Conservation (phyloP, 1,284 basidiomycete species). For the Wolfiporia cocos region DNA sequence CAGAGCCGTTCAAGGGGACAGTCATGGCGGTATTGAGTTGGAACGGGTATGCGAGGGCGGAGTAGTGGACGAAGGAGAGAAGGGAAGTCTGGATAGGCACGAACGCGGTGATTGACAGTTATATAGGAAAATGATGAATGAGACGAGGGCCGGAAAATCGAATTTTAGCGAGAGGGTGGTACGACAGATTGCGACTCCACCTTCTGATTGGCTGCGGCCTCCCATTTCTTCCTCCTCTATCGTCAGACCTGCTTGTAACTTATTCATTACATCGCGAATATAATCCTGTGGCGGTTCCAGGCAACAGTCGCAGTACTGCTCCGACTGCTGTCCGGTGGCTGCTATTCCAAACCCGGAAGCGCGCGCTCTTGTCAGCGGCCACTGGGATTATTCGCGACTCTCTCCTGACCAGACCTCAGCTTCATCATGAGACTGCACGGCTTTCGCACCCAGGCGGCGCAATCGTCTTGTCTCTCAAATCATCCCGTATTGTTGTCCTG, state of each 20-base stretch:
- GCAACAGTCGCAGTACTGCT: too few relatives aligned
- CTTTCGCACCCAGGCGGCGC: too few relatives aligned
- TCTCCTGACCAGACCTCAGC: too few relatives aligned
- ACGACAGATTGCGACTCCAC: constrained; percentile 2
- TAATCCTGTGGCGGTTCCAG: background rate
- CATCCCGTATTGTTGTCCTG: too few relatives aligned
- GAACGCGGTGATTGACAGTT: constrained; percentile 5
- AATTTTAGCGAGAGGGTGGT: constrained; percentile 12
- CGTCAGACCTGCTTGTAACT: too few relatives aligned
- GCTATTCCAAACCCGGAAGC: too few relatives aligned
- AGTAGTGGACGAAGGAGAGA: constrained; percentile 8
- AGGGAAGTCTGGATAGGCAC: background rate
- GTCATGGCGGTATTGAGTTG: constrained; percentile 20
- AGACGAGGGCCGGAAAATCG: constrained; percentile 18
- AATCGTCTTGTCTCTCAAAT: too few relatives aligned
- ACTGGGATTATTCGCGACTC: background rate
- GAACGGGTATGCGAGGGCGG: constrained; percentile 6
- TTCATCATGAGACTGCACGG: too few relatives aligned
- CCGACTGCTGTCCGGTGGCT: too few relatives aligned
- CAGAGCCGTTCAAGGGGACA: constrained; percentile 23
- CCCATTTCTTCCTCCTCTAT: background rate
- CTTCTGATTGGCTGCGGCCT: constrained; percentile 6
- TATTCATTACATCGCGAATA: background rate
- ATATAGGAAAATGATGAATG: constrained; percentile 17
- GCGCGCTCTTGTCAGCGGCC: background rate